Evolutionary conservation across 495 filamentous ascomycete genomes (phyloP), one percentile per base, ranked within the genome.

Genomic region (Echria macrotheca): DNA sequence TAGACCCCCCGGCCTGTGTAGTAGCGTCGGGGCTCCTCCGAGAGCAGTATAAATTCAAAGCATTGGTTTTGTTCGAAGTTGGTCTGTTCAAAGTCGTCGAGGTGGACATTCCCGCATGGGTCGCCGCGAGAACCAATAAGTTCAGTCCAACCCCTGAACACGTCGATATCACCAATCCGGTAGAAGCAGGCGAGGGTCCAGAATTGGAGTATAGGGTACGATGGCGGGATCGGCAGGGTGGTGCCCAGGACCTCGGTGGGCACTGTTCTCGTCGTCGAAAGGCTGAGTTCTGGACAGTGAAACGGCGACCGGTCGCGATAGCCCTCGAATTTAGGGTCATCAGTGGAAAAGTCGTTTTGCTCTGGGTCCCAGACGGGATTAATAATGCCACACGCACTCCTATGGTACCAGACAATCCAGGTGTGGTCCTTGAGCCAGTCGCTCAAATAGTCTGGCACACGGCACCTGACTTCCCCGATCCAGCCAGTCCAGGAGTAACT

Each of bases 371-470:
- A 57, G 3, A 57, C 50, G 1, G 41, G 29, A 11, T 26, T 46
- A 8, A 29, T 7, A 2, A 17, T 6, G n/a, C 44, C 38, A 10
- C 25, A 6, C 4, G 38, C 5, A 18, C n/a, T 47, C 8, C 41
- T 19, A 15, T 47, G 47, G 23, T 58, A 58, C 55, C 55, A 58
- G 2, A 58, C 14, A 36, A 58, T 54, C 55, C 55, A 58, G 1
- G 52, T 54, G 10, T 42, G 11, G 4, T 41, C 22, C 8, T 18
- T 18, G 2, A 54, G 45, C 44, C 50, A 57, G 3, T 46, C 12
- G 22, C 52, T 49, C 23, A 25, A 19, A 11, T n/a, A 10, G 10
- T 33, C 15, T 2, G 10, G 12, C 7, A 25, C 11, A 6, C 17
- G 12, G 19, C 21, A 6, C 5, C 3, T 2, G n/a, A 44, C 10